Percentiles rank a stretch among this genome's conserved stretches.
phyloP scores from a whole-genome alignment of 192 early-diverging fungal genomes.

The Coemansia sp. region DNA sequence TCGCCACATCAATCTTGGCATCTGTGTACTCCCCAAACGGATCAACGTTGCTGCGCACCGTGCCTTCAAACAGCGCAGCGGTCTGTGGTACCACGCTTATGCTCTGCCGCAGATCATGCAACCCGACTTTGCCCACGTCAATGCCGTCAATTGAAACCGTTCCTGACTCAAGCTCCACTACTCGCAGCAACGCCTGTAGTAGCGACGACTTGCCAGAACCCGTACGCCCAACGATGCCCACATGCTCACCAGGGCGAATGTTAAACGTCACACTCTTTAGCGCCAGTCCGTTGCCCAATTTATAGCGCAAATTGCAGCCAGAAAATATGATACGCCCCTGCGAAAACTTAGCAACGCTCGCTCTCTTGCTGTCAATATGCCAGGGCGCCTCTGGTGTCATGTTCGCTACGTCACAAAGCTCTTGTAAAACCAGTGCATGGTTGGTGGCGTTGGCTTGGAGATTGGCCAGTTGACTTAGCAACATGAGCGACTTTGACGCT shows the following conservation, averaged over 20 bases:
- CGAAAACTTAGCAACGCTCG: not conserved
- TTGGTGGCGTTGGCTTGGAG: conserved; percentile 7
- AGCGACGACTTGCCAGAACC: conserved; percentile 81
- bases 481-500: conserved; percentile 13
- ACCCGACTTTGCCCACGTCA: conserved; percentile 67
- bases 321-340: conserved; percentile 26
- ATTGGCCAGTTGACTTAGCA: conserved; percentile 10
- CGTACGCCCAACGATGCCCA: conserved; percentile 61
- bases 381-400: conserved; percentile 18
- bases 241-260: conserved; percentile 41
- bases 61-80: conserved; percentile 45
- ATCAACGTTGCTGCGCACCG: conserved; percentile 81
- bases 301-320: conserved; percentile 26
- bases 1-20: conserved; percentile 65
- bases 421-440: conserved; percentile 15
- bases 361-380: not conserved
- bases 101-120: conserved; percentile 71
- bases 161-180: conserved; percentile 73
- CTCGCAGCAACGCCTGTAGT: conserved; percentile 73
- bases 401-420: conserved; percentile 16
- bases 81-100: conserved; percentile 83
- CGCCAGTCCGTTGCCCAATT: conserved; percentile 21
- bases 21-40: conserved; percentile 76
- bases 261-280: conserved; percentile 52
- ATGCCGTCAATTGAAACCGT: conserved; percentile 71